phyloP scores from a whole-genome alignment of 2,329 filamentous ascomycete species.

The Hymenoscyphus albidus region DNA sequence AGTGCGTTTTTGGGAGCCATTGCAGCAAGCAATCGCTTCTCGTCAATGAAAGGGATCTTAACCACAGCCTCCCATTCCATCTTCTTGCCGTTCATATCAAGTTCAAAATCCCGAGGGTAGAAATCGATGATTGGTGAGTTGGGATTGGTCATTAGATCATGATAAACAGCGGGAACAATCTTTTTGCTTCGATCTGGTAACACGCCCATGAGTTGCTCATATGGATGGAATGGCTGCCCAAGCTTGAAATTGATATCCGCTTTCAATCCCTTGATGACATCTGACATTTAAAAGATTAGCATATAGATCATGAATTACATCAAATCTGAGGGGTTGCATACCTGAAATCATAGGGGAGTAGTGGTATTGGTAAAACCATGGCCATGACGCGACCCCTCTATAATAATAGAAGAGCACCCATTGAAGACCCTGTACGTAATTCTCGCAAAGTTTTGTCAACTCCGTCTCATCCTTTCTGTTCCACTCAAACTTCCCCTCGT shows the following conservation, averaged over 20 bases:
- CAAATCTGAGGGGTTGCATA: constrained; percentile 35
- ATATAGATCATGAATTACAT: neutral
- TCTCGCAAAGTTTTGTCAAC: constrained; percentile 79
- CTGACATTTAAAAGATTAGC: constrained; percentile 38
- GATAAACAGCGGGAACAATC: constrained; percentile 85
- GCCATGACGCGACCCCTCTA: constrained; percentile 93
- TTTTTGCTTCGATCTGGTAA: constrained; percentile 95
- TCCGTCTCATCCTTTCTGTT: constrained; percentile 74
- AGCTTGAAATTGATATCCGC: constrained; percentile 90
- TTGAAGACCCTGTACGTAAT: constrained; percentile 95
- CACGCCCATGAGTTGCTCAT: constrained; percentile 97
- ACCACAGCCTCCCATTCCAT: constrained; percentile 99
- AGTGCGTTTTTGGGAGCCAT: constrained; percentile 81
- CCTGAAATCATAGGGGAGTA: constrained; percentile 95
- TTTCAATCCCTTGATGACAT: constrained; percentile 81
- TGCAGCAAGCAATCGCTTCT: constrained; percentile 75
- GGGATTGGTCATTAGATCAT: constrained; percentile 86
- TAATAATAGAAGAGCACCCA: constrained; percentile 99
- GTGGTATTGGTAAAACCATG: constrained; percentile 96
- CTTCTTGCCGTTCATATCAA: constrained; percentile 99
- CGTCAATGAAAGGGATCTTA: constrained; percentile 98
- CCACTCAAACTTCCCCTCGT: constrained; percentile 88
- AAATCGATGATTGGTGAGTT: constrained; percentile 96
- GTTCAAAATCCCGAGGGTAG: constrained; percentile 91
- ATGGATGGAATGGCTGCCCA: constrained; percentile 91